Evolutionary conservation across 495 filamentous ascomycete species (phyloP), one percentile per base, ranked within the genome.

Genomic region (Penicillium pulvis): DNA sequence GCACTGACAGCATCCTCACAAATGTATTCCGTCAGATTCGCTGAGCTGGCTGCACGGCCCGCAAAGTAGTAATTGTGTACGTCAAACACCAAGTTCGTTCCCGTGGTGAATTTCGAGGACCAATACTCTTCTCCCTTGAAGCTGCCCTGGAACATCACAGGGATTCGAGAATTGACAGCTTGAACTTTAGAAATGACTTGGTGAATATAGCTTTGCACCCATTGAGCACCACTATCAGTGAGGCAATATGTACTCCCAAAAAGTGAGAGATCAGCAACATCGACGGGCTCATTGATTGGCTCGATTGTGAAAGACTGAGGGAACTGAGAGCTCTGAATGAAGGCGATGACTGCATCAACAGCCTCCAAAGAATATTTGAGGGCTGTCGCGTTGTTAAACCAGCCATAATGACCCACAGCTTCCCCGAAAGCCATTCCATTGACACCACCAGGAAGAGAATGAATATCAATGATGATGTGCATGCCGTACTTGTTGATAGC

Each of bases 381-480:
- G 6, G 62, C 62, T 0, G 72, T 71, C 28, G 63, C 42, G 44
- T 72, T 71, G 12, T 64, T 41, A 45, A 56, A 75, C 70, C 72
- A 72, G 1, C 60, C 68, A 31, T 53, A 71, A 46, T 72, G 66
- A 0, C 66, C 68, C 0, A 56, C 63, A 3, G 65, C 65, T 44
- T 72, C 70, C 6, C 72, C 72, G n/a, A 71, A 70, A 28, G 63
- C 61, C 2, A 71, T 59, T 0, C 70, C 68, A 41, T 71, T 72
- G 0, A 57, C 59, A 0, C 70, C 72, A 16, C 68, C 72, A 0
- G 70, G 72, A 4, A 75, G 65, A 1, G 66, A 71, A 55, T 75
- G 72, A n/a, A 71, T 49, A 39, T 72, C 70, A 14, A 75, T 19
- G 9, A 75, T 58, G 33, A 75, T 56, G 33, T 70, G 72, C 72